Percentiles rank a stretch among this genome's conserved stretches.
These are phyloP conservation scores for Sporothrix euskadiensis DNA, from an alignment of 2,329 filamentous ascomycete genomes.

Conservation along the genomic window DNA sequence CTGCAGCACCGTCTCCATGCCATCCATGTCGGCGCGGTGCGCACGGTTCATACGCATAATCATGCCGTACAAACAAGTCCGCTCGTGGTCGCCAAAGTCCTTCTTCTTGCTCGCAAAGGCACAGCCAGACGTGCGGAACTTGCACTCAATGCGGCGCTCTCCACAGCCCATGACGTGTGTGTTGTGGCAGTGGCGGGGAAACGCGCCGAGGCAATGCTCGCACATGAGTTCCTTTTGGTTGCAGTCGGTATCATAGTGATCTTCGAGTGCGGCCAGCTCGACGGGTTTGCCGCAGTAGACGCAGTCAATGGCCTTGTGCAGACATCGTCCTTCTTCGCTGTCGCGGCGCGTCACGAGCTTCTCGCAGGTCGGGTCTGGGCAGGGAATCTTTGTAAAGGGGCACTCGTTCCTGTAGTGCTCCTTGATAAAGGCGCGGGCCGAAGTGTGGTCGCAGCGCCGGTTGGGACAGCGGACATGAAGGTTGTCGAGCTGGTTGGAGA, in stretches of 20 bases:
- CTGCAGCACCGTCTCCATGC: conserved; percentile 28
- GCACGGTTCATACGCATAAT: conserved; percentile 30
- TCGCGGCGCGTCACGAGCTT: conserved; percentile 55
- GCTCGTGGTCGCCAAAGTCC: conserved; percentile 48
- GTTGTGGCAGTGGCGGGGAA: conserved; percentile 49
- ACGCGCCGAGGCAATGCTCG: conserved; percentile 49
- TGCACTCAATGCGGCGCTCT: conserved; percentile 46
- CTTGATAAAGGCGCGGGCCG: conserved; percentile 56
- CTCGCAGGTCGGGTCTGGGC: conserved; percentile 54
- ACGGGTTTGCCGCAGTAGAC: conserved; percentile 54
- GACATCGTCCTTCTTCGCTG: conserved; percentile 52
- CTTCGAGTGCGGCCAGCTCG: conserved; percentile 51
- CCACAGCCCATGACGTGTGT: conserved; percentile 52
- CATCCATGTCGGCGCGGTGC: conserved; percentile 30
- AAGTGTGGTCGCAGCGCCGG: conserved; percentile 52
- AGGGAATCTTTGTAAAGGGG: conserved; percentile 56
- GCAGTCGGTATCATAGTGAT: conserved; percentile 49
- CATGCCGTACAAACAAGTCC: conserved; percentile 53
- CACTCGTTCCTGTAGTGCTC: conserved; percentile 60
- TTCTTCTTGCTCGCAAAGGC: conserved; percentile 43
- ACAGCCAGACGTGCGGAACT: conserved; percentile 54
- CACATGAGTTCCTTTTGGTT: conserved; percentile 52
- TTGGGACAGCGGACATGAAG: conserved; percentile 62
- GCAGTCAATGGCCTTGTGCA: conserved; percentile 55
- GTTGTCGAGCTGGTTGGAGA: conserved; percentile 62